Conservation (phyloP, 2,329 filamentous ascomycete species). For the Diplodia intermedia region DNA sequence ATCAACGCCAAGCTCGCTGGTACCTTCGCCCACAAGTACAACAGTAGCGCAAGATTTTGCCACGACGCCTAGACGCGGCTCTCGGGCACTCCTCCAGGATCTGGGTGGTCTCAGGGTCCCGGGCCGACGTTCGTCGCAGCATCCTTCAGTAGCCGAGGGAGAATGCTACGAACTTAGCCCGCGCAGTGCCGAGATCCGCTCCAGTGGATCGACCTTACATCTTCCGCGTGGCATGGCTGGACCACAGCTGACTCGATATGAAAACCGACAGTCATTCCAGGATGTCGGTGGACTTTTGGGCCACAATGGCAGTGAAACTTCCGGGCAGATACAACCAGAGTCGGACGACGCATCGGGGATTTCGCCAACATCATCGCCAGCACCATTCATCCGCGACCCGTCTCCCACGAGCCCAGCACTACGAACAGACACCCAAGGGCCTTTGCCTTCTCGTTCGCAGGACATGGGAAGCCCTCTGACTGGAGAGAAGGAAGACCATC, state of each 20-base stretch:
- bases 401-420: neutral
- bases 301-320: neutral
- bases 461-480: neutral
- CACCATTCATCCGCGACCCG: neutral
- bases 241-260: slow-evolving; percentile 33
- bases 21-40: slow-evolving; percentile 41
- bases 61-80: slow-evolving; percentile 38
- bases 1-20: slow-evolving; percentile 31
- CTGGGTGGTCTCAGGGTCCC: slow-evolving; percentile 40
- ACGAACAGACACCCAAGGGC: neutral
- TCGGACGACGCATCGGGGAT: slow-evolving; percentile 10
- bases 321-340: slow-evolving; percentile 10
- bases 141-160: slow-evolving; percentile 27
- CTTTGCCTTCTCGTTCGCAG: neutral
- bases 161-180: slow-evolving; percentile 29
- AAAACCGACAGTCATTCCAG: slow-evolving; percentile 15
- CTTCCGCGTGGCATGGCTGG: slow-evolving; percentile 14
- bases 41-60: slow-evolving; percentile 53
- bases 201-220: slow-evolving; percentile 5
- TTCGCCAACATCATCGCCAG: slow-evolving; percentile 9
- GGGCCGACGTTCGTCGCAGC: slow-evolving; percentile 18
- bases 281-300: slow-evolving; percentile 20
- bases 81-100: slow-evolving; percentile 42
- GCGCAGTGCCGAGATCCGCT: slow-evolving; percentile 19
- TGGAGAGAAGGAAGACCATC: neutral